Evolutionary conservation across 257 asterid species (phyloP).

Genomic region (Henckelia pumila): DNA sequence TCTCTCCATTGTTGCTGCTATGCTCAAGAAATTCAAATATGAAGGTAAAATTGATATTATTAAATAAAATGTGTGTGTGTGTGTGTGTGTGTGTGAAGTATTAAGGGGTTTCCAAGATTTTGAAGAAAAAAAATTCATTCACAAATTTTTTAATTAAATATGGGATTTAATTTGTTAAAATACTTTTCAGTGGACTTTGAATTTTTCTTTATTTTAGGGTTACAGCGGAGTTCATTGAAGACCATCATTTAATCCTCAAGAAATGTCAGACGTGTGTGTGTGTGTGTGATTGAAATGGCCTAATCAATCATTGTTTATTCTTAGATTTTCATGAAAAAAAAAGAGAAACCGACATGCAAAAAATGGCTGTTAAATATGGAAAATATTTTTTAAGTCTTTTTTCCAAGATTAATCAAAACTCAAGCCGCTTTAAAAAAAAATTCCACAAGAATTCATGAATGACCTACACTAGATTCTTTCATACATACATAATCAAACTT

Average conservation of each 20-base stretch:
- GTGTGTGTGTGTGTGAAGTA: background rate
- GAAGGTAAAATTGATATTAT: background rate
- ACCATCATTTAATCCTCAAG: constrained; percentile 4
- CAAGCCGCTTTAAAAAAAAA: background rate
- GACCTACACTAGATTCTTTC: constrained; percentile 9
- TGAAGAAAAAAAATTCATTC: too few relatives aligned
- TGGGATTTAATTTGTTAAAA: background rate
- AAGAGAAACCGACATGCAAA: constrained; percentile 3
- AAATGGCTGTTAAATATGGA: background rate
- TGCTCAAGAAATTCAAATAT: background rate
- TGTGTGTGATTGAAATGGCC: background rate
- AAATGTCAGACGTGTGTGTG: background rate
- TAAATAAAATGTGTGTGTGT: too few relatives aligned
- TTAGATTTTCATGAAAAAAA: background rate
- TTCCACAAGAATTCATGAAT: background rate
- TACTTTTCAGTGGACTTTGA: background rate
- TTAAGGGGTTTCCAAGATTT: background rate
- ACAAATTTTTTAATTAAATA: too few relatives aligned
- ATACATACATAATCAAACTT: background rate
- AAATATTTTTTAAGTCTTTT: constrained; percentile 6
- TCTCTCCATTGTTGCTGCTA: background rate
- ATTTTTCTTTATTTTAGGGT: background rate
- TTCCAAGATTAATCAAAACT: background rate
- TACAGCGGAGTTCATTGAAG: constrained; percentile 9
- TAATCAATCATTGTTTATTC: background rate